Percentiles rank a stretch among this genome's conserved stretches.
phyloP scores from a whole-genome alignment of 176 grass and related monocot genomes.

The Poa pratensis region DNA sequence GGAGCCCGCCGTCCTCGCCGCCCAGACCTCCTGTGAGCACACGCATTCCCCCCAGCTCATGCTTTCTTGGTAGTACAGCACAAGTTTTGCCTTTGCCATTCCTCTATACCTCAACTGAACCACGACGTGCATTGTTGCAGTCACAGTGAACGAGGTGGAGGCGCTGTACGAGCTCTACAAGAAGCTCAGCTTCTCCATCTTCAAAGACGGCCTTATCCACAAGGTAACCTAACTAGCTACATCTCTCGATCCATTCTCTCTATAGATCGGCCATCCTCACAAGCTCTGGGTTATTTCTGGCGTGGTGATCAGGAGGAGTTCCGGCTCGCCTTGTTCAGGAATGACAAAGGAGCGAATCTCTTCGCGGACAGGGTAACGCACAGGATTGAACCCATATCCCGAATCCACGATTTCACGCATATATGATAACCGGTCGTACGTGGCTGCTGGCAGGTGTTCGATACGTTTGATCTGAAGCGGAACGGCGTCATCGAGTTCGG shows the following conservation, averaged over 20 bases:
- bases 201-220: constrained; percentile 81
- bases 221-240: constrained; percentile 41
- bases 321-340: constrained; percentile 71
- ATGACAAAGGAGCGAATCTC: constrained; percentile 57
- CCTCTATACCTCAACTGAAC: background rate
- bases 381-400: background rate
- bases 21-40: constrained; percentile 41
- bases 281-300: background rate
- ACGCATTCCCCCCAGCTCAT: background rate
- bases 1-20: constrained; percentile 41
- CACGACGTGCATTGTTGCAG: constrained; percentile 21
- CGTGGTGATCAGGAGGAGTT: constrained; percentile 64
- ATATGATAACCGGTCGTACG: background rate
- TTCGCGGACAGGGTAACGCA: constrained; percentile 72
- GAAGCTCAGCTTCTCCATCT: constrained; percentile 68
- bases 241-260: background rate
- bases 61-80: background rate
- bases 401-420: background rate
- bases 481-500: constrained; percentile 81
- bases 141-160: constrained; percentile 77
- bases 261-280: no score
- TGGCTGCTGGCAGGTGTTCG: constrained; percentile 52
- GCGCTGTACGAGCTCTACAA: constrained; percentile 75
- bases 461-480: constrained; percentile 69
- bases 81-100: background rate